Evolutionary conservation across 805 yeast genomes (phyloP), one percentile per base, ranked within the genome.

Genomic region (Cyberlindnera galapagoensis): DNA sequence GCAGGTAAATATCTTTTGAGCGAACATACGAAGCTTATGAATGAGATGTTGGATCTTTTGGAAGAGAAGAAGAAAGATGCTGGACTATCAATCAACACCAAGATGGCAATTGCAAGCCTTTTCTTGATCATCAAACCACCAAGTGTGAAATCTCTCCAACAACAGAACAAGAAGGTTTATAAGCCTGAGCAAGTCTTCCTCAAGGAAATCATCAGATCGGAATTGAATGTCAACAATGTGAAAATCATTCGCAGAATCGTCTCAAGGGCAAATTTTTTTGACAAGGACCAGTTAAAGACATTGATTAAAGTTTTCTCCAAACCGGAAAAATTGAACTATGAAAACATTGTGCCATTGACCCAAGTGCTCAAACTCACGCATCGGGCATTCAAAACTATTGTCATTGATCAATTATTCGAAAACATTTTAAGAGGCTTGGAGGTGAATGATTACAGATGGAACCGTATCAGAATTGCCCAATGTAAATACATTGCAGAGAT

Each of bases 401-500:
- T 75, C 2, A 56, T 84, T 30, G 95, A 88, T 52, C 60, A 69
- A 11, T 33, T 80, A 3, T 42, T 81, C 11, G 95, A 87, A 47
- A 63, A 65, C n/a, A 64, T 82, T 11, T 62, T 67, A 8, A 47
- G 75, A 17, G 92, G 86, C 0, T 56, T 86, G 38, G 95, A 86
- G 47, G 43, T 62, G 5, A 74, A 77, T 40, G 74, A 74, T 43
- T 80, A 71, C 47, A 63, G 74, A 34, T 53, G 59, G 31, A 80
- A 79, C 44, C 67, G 87, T 49, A 57, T 59, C 10, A 60, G 94
- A 36, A 53, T 82, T 37, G 67, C 92, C 0, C 73, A 77, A 33
- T 67, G 74, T 6, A 70, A 63, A 46, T 78, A 75, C 44, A 42
- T 88, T 10, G 70, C 76, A 0, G 80, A 75, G 35, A 50, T 86